These are phyloP conservation scores for Leccinum sublutescens DNA, from an alignment of 768 basidiomycete genomes.

Conservation along the genomic window DNA sequence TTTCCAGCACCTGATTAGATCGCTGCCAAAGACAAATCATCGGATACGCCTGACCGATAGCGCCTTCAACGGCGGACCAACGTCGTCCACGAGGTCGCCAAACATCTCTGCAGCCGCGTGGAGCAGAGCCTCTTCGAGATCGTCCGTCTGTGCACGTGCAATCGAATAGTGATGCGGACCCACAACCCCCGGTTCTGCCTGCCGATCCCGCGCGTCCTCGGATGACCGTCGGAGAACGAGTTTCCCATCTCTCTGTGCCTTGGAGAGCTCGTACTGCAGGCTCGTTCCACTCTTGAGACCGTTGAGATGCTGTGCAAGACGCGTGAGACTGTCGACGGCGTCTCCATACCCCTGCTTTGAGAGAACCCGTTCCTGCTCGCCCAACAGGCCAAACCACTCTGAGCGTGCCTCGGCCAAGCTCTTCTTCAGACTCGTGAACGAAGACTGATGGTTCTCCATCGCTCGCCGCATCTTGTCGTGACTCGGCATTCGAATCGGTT, in stretches of 20 bases:
- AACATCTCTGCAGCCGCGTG: slow-evolving; percentile 70
- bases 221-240: slow-evolving; percentile 31
- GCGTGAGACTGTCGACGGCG: slow-evolving; percentile 80
- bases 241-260: slow-evolving; percentile 51
- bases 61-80: slow-evolving; percentile 73
- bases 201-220: slow-evolving; percentile 16
- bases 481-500: slow-evolving; percentile 54
- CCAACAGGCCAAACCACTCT: slow-evolving; percentile 56
- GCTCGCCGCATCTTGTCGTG: slow-evolving; percentile 72
- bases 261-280: slow-evolving; percentile 79
- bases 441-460: slow-evolving; percentile 80
- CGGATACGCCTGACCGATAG: slow-evolving; percentile 53
- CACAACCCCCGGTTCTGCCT: slow-evolving; percentile 15
- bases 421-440: slow-evolving; percentile 87
- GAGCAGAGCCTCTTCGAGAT: slow-evolving; percentile 39
- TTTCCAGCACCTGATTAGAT: slow-evolving; percentile 6
- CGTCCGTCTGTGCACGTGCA: slow-evolving; percentile 35
- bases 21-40: not conserved
- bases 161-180: slow-evolving; percentile 29
- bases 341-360: slow-evolving; percentile 73
- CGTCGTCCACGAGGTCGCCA: slow-evolving; percentile 74
- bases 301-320: slow-evolving; percentile 91
- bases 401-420: slow-evolving; percentile 84
- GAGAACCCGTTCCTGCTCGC: slow-evolving; percentile 23
- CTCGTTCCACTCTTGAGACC: slow-evolving; percentile 83